These are phyloP conservation scores for Ballota nigra DNA, from an alignment of 257 asterid species.

Conservation along the genomic window DNA sequence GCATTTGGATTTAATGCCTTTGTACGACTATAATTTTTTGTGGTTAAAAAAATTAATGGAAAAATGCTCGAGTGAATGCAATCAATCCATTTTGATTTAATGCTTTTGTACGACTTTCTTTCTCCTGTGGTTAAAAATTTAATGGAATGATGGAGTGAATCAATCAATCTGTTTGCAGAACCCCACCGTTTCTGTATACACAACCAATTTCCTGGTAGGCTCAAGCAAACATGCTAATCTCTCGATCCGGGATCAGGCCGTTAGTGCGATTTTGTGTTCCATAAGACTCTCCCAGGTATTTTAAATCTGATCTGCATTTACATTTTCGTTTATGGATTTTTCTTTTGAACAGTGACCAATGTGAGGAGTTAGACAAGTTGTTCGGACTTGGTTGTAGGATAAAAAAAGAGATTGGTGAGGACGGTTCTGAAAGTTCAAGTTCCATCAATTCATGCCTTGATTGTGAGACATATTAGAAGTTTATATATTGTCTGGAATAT, in stretches of 20 bases:
- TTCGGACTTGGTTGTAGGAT: not conserved
- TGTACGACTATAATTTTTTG: not conserved
- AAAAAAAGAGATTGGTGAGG: not conserved
- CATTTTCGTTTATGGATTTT: not conserved
- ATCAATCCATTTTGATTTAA: not conserved
- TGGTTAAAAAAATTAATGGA: not conserved
- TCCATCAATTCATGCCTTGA: not conserved
- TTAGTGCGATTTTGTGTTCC: conserved; percentile 50
- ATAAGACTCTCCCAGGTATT: conserved; percentile 63
- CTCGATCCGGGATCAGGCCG: conserved; percentile 51
- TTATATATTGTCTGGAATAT: not conserved
- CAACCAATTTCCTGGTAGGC: conserved; percentile 62
- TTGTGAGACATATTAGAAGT: not conserved
- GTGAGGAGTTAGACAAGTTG: conserved; percentile 2
- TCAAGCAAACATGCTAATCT: conserved; percentile 67
- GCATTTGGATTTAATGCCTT: not conserved
- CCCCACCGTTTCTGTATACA: conserved; percentile 47
- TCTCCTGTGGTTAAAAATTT: not conserved
- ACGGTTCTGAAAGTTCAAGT: not conserved
- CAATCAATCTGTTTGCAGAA: conserved; percentile 46
- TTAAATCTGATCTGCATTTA: conserved; percentile 1
- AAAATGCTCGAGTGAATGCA: no score
- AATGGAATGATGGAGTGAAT: conserved; percentile 6
- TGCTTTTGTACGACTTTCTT: not conserved
- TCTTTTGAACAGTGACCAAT: conserved; percentile 11